Base-by-base conservation (phyloP, 2,329 filamentous ascomycete genomes). In the Clarireedia sp. region DNA sequence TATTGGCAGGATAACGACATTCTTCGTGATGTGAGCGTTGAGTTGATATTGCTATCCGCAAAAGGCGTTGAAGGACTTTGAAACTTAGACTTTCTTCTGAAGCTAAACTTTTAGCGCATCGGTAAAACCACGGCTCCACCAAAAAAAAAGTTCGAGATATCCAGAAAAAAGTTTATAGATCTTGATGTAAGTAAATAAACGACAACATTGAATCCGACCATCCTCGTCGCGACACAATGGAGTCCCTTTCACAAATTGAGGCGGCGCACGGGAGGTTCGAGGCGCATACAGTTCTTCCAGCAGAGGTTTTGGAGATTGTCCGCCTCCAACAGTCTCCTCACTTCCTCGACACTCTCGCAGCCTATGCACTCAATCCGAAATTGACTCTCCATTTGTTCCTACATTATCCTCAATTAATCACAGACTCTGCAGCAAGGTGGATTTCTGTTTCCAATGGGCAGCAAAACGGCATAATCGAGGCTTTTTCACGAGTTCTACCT, bases 401-500 rank as follows among this genome's bases (percentile, higher is more conserved):
- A 61, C 79, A 87, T 66, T 90, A 91, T 70, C 83, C 88, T 68
- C 75, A 79, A 59, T 73, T 91, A 41, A 89, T 94, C 65, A 82
- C 89, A 63, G 91, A 96, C 70, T 76, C 95, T 49, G 89, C 87
- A 71, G 87, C 90, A 59, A 78, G 87, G 74, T 95, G 90, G 90
- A 75, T 87, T 45, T 75, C 77, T 65, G 69, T 21, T n/a, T 23
- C 23, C 8, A 16, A 55, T 26, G 23, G 43, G 14, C 64, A 67
- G 49, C 59, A 60, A 40, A 58, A 57, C 57, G 70, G 64, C 54
- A 71, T 86, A 51, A 78, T 92, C 60, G 79, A 85, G 55, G 86
- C 88, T 33, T 87, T 96, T 73, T 86, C 88, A 58, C 81, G 87
- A 66, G 78, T 96, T 60, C 70, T 96, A 64, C 89, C 90, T 17